Conservation (phyloP, 768 basidiomycete genomes). For the Russula lepida region DNA sequence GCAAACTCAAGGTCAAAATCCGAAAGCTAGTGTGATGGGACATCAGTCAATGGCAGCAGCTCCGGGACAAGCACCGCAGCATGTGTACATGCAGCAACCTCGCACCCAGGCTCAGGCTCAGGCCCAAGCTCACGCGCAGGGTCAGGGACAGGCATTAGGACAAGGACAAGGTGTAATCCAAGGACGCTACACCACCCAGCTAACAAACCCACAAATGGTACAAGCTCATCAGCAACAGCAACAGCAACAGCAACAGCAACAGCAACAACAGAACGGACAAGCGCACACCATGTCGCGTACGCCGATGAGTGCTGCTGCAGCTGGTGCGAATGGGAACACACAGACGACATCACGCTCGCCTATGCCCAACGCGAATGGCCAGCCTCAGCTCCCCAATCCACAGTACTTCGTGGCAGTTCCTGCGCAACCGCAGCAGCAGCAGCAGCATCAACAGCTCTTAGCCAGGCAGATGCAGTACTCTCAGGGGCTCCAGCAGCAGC, state of each 20-base stretch:
- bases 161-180: constrained; percentile 2
- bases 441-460: neutral
- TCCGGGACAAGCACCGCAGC: neutral
- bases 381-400: constrained; percentile 18
- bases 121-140: constrained; percentile 18
- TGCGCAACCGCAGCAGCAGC: constrained; percentile 10
- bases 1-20: constrained; percentile 10
- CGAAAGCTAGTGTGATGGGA: neutral
- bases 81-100: neutral
- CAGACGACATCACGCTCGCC: constrained; percentile 17
- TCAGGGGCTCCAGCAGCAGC: constrained; percentile 19
- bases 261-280: constrained; percentile 22
- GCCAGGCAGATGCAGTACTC: neutral
- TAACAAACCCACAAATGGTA: constrained; percentile 5
- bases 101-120: constrained; percentile 17
- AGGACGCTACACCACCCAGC: constrained; percentile 9
- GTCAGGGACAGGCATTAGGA: constrained; percentile 13
- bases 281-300: constrained; percentile 20
- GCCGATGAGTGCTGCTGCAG: constrained; percentile 10
- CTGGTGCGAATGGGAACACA: constrained; percentile 5
- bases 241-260: constrained; percentile 23
- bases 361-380: constrained; percentile 16
- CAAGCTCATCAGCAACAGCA: constrained; percentile 24
- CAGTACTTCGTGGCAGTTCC: constrained; percentile 3
- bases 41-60: neutral